Base-by-base conservation (phyloP, 2,329 filamentous ascomycete species). In the Grosmannia penicillata region DNA sequence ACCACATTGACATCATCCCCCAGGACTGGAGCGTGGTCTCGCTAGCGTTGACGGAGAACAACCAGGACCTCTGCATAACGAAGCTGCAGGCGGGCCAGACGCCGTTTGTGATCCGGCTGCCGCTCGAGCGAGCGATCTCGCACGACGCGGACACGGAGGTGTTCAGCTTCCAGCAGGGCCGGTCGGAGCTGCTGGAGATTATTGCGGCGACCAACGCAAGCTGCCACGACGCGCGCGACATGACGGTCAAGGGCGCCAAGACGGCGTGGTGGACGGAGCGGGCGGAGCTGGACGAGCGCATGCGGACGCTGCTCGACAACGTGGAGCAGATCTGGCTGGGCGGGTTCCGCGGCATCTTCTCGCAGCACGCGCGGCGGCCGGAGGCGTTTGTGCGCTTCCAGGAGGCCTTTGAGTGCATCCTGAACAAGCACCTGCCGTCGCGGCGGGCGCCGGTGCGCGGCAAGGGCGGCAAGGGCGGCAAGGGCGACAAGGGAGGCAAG, bases 301-400 rank as follows among this genome's bases (percentile, higher is more conserved):
- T 98, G 19, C 77, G 75, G 44, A 78, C 82, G 36, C 69, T 98
- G 9, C 66, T 98, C 2, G 67, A 77, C 38, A 93, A 85, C 43
- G 81, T 98, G 28, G 89, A 98, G 56, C 80, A 82, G 44, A 78
- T 91, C 18, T 98, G 91, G 91, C 72, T 98, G 6, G 87, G 89
- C 35, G 91, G 91, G 0, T 98, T 98, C 67, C 80, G 78, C 41
- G 87, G 89, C 14, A 79, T 98, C n/a, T 89, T 98, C 52, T 87
- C 85, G 1, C 80, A 83, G 38, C 72, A 82, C 38, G 57, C 65
- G 35, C 68, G 70, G 27, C 68, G 79, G 17, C 61, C 72, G 1
- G 68, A 77, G 21, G 62, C 83, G 10, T 61, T 96, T 24, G 70
- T 73, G 6, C 73, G 73, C 23, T 96, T 98, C 53, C 75, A 85